Evolutionary conservation across 2,329 filamentous ascomycete species (phyloP).

Genomic region (Fusarium ambrosium): DNA sequence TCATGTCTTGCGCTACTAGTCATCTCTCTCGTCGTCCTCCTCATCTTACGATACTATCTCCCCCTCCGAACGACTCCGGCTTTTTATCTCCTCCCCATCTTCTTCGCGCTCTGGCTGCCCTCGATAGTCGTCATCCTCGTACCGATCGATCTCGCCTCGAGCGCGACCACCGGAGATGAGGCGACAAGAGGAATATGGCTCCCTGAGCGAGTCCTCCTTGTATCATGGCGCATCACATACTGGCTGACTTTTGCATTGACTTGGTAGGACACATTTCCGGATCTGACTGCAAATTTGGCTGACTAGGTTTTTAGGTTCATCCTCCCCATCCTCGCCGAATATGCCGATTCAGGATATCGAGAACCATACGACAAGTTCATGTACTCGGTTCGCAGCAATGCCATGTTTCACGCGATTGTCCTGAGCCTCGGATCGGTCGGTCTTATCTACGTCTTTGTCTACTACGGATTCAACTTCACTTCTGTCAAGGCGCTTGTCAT

Average conservation of each 20-base stretch:
- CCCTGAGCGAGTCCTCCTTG: conserved; percentile 80
- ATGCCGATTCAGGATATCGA: conserved; percentile 92
- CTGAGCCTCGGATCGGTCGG: conserved; percentile 78
- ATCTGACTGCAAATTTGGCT: conserved; percentile 15
- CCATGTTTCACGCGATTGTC: conserved; percentile 87
- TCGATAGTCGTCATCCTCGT: conserved; percentile 92
- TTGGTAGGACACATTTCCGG: conserved; percentile 70
- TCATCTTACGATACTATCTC: conserved; percentile 90
- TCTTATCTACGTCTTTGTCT: conserved; percentile 85
- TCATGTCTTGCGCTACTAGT: conserved; percentile 77
- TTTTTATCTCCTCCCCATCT: conserved; percentile 91
- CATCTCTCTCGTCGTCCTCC: conserved; percentile 82
- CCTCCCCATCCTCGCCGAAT: conserved; percentile 92
- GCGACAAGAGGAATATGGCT: conserved; percentile 88
- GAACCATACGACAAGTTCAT: conserved; percentile 84
- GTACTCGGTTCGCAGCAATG: conserved; percentile 90
- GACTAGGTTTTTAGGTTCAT: conserved; percentile 74
- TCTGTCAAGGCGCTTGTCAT: conserved; percentile 89
- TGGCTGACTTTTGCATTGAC: conserved; percentile 97
- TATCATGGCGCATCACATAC: conserved; percentile 95
- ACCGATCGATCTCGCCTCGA: conserved; percentile 94
- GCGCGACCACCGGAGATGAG: conserved; percentile 78
- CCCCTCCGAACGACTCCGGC: conserved; percentile 91
- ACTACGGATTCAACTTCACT: conserved; percentile 78
- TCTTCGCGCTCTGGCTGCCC: conserved; percentile 94